Conservation (phyloP, 2,329 filamentous ascomycete genomes). For the Neospermospora avenae region DNA sequence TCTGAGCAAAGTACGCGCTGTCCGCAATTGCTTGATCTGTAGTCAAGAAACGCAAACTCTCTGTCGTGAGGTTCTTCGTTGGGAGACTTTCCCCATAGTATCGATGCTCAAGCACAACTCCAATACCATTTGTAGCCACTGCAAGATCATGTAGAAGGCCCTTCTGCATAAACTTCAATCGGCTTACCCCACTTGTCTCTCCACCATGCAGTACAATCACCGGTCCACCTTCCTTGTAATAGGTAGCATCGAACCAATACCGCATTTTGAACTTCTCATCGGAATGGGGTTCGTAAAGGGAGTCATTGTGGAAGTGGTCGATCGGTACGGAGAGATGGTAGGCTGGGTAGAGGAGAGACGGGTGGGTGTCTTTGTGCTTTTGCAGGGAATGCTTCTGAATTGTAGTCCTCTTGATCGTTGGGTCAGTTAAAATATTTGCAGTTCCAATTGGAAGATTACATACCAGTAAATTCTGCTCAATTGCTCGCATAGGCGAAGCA, state of each 20-base stretch:
- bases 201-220: slow-evolving; percentile 75
- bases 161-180: slow-evolving; percentile 71
- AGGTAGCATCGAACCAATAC: slow-evolving; percentile 78
- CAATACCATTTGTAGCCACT: slow-evolving; percentile 68
- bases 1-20: slow-evolving; percentile 72
- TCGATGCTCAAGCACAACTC: slow-evolving; percentile 79
- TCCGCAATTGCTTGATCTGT: slow-evolving; percentile 83
- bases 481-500: slow-evolving; percentile 11
- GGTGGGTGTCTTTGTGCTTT: slow-evolving; percentile 26
- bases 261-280: slow-evolving; percentile 65
- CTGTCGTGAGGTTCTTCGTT: slow-evolving; percentile 58
- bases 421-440: background rate
- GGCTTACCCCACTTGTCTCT: slow-evolving; percentile 60
- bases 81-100: slow-evolving; percentile 82
- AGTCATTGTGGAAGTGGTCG: slow-evolving; percentile 82
- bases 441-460: background rate
- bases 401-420: slow-evolving; percentile 23
- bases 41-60: slow-evolving; percentile 76
- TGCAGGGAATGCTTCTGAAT: slow-evolving; percentile 12
- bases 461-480: slow-evolving; percentile 25
- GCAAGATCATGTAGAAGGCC: slow-evolving; percentile 71
- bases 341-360: slow-evolving; percentile 31
- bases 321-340: slow-evolving; percentile 44
- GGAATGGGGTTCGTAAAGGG: slow-evolving; percentile 72
- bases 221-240: slow-evolving; percentile 75